Conservation (phyloP, 176 grass and related monocot species). For the Tuctoria greenei region DNA sequence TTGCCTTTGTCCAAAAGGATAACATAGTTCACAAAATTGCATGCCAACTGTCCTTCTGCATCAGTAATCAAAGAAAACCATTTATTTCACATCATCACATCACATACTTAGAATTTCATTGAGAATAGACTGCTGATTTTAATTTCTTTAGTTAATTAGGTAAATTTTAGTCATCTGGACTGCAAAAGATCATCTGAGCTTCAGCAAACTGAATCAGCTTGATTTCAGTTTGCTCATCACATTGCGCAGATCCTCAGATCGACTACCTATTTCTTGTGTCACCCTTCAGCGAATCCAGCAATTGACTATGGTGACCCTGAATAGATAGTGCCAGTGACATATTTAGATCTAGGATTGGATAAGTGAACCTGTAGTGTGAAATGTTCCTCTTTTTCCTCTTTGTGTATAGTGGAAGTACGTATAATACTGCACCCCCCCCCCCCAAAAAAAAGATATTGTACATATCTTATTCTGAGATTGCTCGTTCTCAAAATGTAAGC, state of each 20-base stretch:
- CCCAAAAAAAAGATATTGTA: too few species aligned
- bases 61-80: not conserved
- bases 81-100: not conserved
- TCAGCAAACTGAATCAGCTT: not conserved
- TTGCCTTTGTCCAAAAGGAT: not conserved
- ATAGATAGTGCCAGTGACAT: not conserved
- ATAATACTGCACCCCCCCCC: too few species aligned
- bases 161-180: not conserved
- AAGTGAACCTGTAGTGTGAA: not conserved
- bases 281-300: not conserved
- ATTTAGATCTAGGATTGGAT: not conserved
- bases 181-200: not conserved
- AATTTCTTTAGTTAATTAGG: not conserved
- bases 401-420: not conserved
- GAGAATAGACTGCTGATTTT: not conserved
- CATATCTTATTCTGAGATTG: too few species aligned
- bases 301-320: too few species aligned
- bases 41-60: not conserved
- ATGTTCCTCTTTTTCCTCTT: not conserved
- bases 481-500: constrained; percentile 3
- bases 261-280: not conserved
- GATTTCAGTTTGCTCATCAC: constrained; percentile 15
- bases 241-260: not conserved
- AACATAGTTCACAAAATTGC: not conserved
- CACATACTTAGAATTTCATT: not conserved